Evolutionary conservation across 148 eudicot species (phyloP).

Genomic region (Rhododendron ferrugineum): DNA sequence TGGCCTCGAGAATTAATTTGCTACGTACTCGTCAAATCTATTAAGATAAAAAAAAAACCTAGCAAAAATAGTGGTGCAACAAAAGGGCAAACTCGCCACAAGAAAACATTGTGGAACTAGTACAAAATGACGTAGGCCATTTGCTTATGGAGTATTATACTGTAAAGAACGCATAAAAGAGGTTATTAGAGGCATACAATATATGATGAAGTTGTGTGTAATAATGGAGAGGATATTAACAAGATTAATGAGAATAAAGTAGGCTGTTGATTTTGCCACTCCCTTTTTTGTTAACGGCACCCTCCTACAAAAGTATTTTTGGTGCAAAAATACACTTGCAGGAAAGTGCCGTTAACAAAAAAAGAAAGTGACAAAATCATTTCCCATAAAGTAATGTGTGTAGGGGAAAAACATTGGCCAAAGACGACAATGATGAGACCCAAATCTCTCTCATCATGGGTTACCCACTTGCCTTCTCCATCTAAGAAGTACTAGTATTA

Average conservation of each 20-base stretch:
- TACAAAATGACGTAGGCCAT: not conserved
- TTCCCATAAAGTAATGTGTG: not conserved
- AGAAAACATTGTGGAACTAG: not conserved
- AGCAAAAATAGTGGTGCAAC: not conserved
- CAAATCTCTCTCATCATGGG: not conserved
- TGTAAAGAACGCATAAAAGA: not conserved
- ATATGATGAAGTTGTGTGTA: not conserved
- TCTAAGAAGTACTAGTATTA: not conserved
- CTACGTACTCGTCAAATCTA: not conserved
- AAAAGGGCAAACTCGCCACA: not conserved
- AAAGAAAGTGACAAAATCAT: too few relatives aligned
- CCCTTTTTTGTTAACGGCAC: too few relatives aligned
- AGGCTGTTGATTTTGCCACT: too few relatives aligned
- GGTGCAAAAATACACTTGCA: too few relatives aligned
- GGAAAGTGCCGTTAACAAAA: too few relatives aligned
- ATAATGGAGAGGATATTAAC: not conserved
- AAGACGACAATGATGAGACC: conserved; percentile 2
- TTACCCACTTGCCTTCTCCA: not conserved
- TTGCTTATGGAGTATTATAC: not conserved
- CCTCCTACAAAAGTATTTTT: too few relatives aligned
- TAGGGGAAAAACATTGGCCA: not conserved
- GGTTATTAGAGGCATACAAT: not conserved
- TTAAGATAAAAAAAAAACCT: not conserved
- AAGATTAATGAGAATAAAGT: too few relatives aligned
- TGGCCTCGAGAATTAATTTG: not conserved